phyloP scores from a whole-genome alignment of 768 basidiomycete genomes.

The Pisolithus albus region DNA sequence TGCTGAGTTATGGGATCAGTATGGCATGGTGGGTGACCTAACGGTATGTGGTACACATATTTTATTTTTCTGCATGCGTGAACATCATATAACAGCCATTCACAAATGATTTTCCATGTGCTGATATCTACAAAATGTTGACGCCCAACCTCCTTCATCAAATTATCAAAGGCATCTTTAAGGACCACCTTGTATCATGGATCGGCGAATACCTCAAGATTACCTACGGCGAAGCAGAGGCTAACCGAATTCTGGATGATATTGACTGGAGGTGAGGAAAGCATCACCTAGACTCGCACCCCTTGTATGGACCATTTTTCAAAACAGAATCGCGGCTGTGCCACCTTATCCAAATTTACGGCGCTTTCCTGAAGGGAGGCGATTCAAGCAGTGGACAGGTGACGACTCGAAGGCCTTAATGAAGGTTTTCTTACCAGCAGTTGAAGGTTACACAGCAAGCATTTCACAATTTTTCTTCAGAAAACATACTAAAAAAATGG shows the following conservation, averaged over 20 bases:
- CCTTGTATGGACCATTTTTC: too few relatives aligned
- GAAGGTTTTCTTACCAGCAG: conserved; percentile 11
- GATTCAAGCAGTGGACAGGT: conserved; percentile 16
- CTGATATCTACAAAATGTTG: not conserved
- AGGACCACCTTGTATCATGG: conserved; percentile 12
- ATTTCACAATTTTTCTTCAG: too few relatives aligned
- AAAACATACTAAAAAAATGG: too few relatives aligned
- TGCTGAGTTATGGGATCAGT: not conserved
- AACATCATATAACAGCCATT: not conserved
- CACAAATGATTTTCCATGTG: not conserved
- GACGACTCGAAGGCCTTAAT: conserved; percentile 19
- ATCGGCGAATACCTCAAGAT: conserved; percentile 2
- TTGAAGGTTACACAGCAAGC: conserved; percentile 12
- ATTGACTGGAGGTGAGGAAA: not conserved
- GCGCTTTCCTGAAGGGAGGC: conserved; percentile 11
- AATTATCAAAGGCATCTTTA: conserved; percentile 9
- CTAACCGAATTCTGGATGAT: conserved; percentile 1
- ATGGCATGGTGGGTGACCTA: not conserved
- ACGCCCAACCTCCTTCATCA: conserved; percentile 3
- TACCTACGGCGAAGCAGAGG: not conserved
- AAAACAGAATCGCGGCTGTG: not conserved
- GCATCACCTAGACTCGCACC: too few relatives aligned
- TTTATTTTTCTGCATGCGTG: not conserved
- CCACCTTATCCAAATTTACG: not conserved
- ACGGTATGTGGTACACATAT: not conserved